Evolutionary conservation across 78 protist genomes (phyloP).

Genomic region (Cavenderia fasciculata): DNA sequence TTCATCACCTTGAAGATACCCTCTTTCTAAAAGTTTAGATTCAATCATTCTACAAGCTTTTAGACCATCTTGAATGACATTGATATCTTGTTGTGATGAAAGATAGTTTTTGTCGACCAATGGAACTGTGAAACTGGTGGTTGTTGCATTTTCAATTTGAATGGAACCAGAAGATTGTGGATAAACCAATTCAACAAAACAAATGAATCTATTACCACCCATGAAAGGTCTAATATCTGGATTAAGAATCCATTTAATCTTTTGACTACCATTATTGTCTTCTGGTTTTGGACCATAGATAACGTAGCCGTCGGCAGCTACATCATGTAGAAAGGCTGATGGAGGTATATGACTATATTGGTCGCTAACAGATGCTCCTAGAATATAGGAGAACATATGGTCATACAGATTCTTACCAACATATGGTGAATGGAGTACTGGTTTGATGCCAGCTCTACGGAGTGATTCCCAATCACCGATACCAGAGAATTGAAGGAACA

Average conservation of each 20-base stretch:
- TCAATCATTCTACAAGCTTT: neutral
- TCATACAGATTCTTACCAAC: neutral
- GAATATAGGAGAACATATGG: neutral
- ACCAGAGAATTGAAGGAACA: constrained; percentile 21
- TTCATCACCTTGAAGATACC: neutral
- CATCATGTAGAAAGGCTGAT: neutral
- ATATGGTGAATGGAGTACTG: constrained; percentile 8
- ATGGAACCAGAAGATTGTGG: neutral
- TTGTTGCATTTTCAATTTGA: neutral
- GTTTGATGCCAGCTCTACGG: neutral
- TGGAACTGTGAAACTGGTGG: neutral
- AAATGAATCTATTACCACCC: neutral
- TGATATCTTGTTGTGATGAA: neutral
- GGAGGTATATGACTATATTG: neutral
- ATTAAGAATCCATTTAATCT: neutral
- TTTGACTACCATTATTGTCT: too few relatives aligned
- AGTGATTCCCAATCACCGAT: neutral
- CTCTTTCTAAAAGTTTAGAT: neutral
- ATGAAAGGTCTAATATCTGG: neutral
- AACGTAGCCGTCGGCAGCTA: neutral
- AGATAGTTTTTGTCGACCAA: neutral
- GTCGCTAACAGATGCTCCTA: neutral
- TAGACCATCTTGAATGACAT: neutral
- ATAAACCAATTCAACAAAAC: neutral
- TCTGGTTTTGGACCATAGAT: neutral